Conservation (phyloP, 139 green algal genomes). For the Astrephomene gubernaculifera region DNA sequence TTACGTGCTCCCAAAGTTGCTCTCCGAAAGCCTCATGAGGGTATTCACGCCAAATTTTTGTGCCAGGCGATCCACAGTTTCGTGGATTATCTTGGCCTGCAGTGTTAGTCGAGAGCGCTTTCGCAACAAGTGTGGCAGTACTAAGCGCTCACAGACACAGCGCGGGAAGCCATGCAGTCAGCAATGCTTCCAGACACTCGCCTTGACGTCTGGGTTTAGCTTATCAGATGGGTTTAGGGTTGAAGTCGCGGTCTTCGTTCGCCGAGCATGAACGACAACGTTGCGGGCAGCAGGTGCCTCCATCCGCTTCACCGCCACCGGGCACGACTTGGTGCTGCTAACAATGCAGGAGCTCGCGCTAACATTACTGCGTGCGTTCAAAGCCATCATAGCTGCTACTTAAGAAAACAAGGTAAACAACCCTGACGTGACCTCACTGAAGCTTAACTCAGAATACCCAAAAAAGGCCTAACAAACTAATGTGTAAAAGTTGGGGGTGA, state of each 20-base stretch:
- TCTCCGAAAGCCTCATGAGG: constrained; percentile 16
- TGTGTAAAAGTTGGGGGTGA: too few species aligned
- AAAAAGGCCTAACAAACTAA: too few species aligned
- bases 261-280: constrained; percentile 1
- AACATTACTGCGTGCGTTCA: too few species aligned
- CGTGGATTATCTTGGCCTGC: constrained; percentile 8
- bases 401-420: too few species aligned
- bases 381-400: too few species aligned
- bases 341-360: too few species aligned
- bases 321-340: too few species aligned
- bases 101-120: too few species aligned
- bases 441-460: too few species aligned
- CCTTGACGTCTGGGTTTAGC: constrained; percentile 6
- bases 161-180: constrained; percentile 4
- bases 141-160: background rate
- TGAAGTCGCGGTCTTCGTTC: constrained; percentile 2
- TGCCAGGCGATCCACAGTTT: background rate
- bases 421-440: too few species aligned
- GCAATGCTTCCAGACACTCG: background rate
- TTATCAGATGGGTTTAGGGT: constrained; percentile 2
- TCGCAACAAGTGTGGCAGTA: too few species aligned
- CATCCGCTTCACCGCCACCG: background rate
- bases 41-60: constrained; percentile 6
- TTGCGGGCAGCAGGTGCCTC: background rate
- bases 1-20: background rate